phyloP scores from a whole-genome alignment of 1,284 basidiomycete species.

The Chalciporus piperatoides region DNA sequence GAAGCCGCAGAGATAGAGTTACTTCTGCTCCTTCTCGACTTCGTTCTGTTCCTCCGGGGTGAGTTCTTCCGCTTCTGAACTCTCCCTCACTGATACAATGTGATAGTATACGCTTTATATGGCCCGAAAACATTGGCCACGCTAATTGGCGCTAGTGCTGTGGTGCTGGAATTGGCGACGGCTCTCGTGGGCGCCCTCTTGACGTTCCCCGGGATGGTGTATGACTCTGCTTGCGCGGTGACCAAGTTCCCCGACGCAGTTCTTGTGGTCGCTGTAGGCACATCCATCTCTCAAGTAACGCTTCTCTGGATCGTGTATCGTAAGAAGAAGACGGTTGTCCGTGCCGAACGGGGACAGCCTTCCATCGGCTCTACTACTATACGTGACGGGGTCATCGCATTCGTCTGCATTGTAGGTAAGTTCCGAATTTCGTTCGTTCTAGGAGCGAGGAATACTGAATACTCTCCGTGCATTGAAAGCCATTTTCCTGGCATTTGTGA shows the following conservation, averaged over 20 bases:
- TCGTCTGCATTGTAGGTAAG: slow-evolving; percentile 19
- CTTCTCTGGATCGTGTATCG: slow-evolving; percentile 20
- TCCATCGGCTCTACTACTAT: slow-evolving; percentile 22
- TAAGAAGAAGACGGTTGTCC: slow-evolving; percentile 9
- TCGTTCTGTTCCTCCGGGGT: slow-evolving; percentile 22
- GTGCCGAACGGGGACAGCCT: background rate
- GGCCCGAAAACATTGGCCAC: background rate
- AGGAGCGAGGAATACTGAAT: background rate
- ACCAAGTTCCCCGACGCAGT: slow-evolving; percentile 9
- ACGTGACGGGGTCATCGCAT: slow-evolving; percentile 22
- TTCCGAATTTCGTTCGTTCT: background rate
- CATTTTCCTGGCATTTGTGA: slow-evolving; percentile 6
- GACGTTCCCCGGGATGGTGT: slow-evolving; percentile 8
- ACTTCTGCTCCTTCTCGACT: slow-evolving; percentile 17
- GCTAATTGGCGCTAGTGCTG: slow-evolving; percentile 5
- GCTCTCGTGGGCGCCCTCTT: background rate
- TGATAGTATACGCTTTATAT: slow-evolving; percentile 21
- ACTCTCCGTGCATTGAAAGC: background rate
- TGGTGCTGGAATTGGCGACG: slow-evolving; percentile 10
- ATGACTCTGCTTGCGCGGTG: slow-evolving; percentile 17
- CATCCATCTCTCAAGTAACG: slow-evolving; percentile 13
- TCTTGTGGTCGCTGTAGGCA: slow-evolving; percentile 11
- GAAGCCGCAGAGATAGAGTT: slow-evolving; percentile 12
- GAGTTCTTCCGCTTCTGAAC: background rate
- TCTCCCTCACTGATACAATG: background rate